Evolutionary conservation across 306 rosid species (phyloP).

Genomic region (Psophocarpus tetragonolobus): DNA sequence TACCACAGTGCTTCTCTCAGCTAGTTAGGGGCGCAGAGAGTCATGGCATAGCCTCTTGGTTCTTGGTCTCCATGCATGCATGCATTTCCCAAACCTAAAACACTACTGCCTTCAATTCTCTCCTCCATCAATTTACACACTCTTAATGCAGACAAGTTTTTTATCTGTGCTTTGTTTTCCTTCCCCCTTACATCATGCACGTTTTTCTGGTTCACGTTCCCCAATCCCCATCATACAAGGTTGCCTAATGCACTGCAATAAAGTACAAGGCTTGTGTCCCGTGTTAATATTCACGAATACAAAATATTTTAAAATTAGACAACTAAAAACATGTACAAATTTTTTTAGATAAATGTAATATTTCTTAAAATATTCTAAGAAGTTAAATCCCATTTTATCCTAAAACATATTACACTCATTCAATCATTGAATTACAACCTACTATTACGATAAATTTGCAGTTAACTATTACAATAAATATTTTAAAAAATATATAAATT

Average conservation of each 20-base stretch:
- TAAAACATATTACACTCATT: no score
- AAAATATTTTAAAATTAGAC: no score
- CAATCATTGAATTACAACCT: no score
- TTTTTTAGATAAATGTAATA: no score
- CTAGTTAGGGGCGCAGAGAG: conserved; percentile 3
- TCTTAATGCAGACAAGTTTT: not conserved
- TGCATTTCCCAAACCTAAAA: not conserved
- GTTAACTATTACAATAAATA: no score
- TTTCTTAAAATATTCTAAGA: no score
- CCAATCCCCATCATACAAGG: not conserved
- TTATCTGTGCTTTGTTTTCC: not conserved
- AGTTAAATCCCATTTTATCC: no score
- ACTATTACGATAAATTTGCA: no score
- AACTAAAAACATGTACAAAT: no score
- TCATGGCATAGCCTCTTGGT: conserved; percentile 24
- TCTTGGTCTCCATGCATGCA: not conserved
- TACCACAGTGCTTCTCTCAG: not conserved
- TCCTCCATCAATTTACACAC: not conserved
- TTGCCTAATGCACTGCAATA: not conserved
- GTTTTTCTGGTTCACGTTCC: not conserved
- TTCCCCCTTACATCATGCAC: not conserved
- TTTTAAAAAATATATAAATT: no score
- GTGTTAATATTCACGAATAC: not conserved
- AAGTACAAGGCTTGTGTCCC: not conserved
- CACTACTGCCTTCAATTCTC: not conserved